These are phyloP conservation scores for Andrographis paniculata DNA, from an alignment of 305 asterid species.

Conservation along the genomic window DNA sequence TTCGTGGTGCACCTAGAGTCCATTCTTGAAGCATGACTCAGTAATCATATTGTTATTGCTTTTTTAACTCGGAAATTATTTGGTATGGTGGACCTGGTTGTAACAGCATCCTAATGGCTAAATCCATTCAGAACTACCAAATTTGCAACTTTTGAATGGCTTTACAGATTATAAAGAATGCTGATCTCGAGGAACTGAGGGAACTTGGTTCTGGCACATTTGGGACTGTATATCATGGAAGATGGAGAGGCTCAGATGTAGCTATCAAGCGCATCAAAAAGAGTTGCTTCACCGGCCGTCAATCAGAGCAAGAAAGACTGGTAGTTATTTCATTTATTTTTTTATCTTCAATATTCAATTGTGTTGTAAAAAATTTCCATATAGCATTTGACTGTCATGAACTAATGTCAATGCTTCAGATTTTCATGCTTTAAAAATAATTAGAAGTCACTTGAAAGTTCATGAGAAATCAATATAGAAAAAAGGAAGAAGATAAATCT, in stretches of 20 bases:
- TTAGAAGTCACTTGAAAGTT: conserved; percentile 1
- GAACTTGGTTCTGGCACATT: conserved; percentile 79
- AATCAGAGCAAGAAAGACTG: conserved; percentile 68
- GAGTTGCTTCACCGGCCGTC: conserved; percentile 63
- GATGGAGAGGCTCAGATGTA: conserved; percentile 80
- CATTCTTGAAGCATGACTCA: conserved; percentile 2
- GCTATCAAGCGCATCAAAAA: conserved; percentile 71
- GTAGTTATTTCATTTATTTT: conserved; percentile 21
- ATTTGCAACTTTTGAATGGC: conserved; percentile 11
- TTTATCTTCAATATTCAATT: not conserved
- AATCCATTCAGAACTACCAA: conserved; percentile 10
- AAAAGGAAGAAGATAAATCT: not conserved
- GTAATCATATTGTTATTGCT: conserved; percentile 3
- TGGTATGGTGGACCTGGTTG: conserved; percentile 11
- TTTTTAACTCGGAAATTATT: conserved; percentile 3
- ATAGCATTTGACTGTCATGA: not conserved
- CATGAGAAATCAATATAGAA: conserved; percentile 7
- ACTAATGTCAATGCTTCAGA: not conserved
- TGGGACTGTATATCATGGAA: conserved; percentile 79
- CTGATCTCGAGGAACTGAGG: conserved; percentile 64
- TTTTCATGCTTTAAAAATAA: conserved; percentile 1
- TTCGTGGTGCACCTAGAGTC: not conserved
- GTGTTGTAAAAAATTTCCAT: not conserved
- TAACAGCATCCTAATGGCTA: conserved; percentile 9
- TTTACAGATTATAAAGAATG: conserved; percentile 51